Conservation (phyloP, 169 alveolate species). For the Eimeria tenella region DNA sequence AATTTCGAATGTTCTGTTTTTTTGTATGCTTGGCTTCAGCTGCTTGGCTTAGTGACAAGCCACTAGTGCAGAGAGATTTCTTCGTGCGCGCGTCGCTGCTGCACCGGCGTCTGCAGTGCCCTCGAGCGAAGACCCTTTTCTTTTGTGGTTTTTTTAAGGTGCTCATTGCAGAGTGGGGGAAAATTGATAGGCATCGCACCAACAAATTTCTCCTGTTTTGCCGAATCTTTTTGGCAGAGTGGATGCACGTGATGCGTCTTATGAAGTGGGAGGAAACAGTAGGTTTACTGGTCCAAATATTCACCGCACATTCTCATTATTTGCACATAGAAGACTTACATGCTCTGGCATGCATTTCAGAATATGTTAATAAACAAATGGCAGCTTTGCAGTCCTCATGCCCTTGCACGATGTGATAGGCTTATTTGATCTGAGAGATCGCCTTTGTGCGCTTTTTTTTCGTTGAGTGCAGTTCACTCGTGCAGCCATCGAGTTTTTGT, state of each 20-base stretch:
- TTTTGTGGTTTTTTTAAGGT: slow-evolving; percentile 38
- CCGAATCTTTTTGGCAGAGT: slow-evolving; percentile 49
- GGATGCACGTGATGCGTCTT: background rate
- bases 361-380: too few relatives aligned
- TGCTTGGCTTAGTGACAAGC: slow-evolving; percentile 74
- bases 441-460: too few relatives aligned
- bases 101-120: slow-evolving; percentile 39
- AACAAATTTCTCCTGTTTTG: slow-evolving; percentile 60
- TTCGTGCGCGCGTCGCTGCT: slow-evolving; percentile 57
- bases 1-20: background rate
- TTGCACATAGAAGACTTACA: too few relatives aligned
- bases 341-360: too few relatives aligned
- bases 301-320: too few relatives aligned
- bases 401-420: too few relatives aligned
- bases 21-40: background rate
- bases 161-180: slow-evolving; percentile 19
- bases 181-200: slow-evolving; percentile 43
- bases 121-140: slow-evolving; percentile 19
- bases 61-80: slow-evolving; percentile 65
- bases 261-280: slow-evolving; percentile 34
- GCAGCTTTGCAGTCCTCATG: too few relatives aligned
- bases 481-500: background rate
- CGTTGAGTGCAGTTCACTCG: background rate
- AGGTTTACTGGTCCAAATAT: background rate
- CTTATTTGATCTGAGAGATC: too few relatives aligned